Percentiles rank a stretch among this genome's conserved stretches.
Evolutionary conservation across 305 asterid species (phyloP).

Genomic region (Andrographis paniculata): DNA sequence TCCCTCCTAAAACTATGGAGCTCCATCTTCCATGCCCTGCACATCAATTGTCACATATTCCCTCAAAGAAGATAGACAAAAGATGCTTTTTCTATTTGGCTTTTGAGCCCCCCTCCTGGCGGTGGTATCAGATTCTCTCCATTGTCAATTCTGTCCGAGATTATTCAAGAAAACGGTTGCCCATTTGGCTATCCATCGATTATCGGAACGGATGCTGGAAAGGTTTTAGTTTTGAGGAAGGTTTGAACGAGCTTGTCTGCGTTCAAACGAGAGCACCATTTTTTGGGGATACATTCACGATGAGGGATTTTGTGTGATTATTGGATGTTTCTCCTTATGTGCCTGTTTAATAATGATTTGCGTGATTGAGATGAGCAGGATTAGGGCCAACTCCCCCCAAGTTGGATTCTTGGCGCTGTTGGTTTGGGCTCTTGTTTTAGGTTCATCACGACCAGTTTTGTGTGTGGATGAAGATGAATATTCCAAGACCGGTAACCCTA

Average conservation of each 20-base stretch:
- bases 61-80: slow-evolving; percentile 27
- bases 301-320: slow-evolving; percentile 6
- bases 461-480: slow-evolving; percentile 49
- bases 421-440: slow-evolving; percentile 36
- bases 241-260: slow-evolving; percentile 19
- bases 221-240: slow-evolving; percentile 1
- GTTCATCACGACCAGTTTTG: slow-evolving; percentile 34
- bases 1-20: slow-evolving; percentile 52
- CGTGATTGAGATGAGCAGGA: slow-evolving; percentile 69
- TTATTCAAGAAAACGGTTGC: not conserved
- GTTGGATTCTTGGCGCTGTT: slow-evolving; percentile 41
- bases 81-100: slow-evolving; percentile 7
- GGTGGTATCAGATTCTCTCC: slow-evolving; percentile 16
- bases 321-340: slow-evolving; percentile 37
- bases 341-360: slow-evolving; percentile 22
- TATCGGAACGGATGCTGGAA: slow-evolving; percentile 16
- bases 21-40: slow-evolving; percentile 27
- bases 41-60: slow-evolving; percentile 30
- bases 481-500: slow-evolving; percentile 31
- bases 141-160: slow-evolving; percentile 12
- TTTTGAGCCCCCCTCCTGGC: slow-evolving; percentile 5
- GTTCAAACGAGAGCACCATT: slow-evolving; percentile 1
- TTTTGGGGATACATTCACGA: not conserved
- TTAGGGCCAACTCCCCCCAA: slow-evolving; percentile 46
- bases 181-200: slow-evolving; percentile 18